A percentile compares a stretch with the other conserved stretches of the same genome.
These are phyloP conservation scores for Pseudonitzschia delicatissima DNA, from an alignment of 108 stramenopile species.

Conservation along the genomic window DNA sequence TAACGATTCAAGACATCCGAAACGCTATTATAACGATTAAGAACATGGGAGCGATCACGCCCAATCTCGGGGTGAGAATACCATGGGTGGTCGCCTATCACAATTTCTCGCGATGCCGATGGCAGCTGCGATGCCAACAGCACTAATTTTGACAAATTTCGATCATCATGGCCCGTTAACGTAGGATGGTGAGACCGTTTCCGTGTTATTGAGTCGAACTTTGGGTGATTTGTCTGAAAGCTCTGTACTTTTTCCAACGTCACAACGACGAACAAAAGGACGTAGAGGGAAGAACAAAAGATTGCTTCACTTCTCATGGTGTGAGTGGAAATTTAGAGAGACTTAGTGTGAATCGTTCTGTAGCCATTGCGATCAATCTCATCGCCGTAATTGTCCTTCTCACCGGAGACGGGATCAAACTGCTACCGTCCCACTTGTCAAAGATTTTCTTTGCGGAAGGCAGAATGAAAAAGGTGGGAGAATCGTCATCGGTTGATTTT, in stretches of 20 bases:
- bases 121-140: neutral
- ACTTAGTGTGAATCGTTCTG: too few relatives aligned
- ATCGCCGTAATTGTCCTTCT: neutral
- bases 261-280: neutral
- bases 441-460: too few relatives aligned
- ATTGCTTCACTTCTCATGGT: neutral
- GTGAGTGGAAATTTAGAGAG: too few relatives aligned
- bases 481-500: too few relatives aligned
- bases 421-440: too few relatives aligned
- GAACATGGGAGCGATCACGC: constrained; percentile 23
- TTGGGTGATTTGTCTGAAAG: neutral
- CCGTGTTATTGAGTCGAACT: neutral
- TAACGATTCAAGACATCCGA: constrained; percentile 10
- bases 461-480: too few relatives aligned
- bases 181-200: neutral
- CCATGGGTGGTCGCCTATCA: constrained; percentile 8
- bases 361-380: too few relatives aligned
- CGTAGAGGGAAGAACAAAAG: neutral
- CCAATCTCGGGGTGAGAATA: constrained; percentile 16
- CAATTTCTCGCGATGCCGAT: neutral
- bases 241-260: neutral
- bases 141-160: neutral
- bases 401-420: too few relatives aligned
- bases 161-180: too few relatives aligned
- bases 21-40: neutral